These are phyloP conservation scores for Agaricus sinodeliciosus DNA, from an alignment of 768 basidiomycete species.

Conservation along the genomic window DNA sequence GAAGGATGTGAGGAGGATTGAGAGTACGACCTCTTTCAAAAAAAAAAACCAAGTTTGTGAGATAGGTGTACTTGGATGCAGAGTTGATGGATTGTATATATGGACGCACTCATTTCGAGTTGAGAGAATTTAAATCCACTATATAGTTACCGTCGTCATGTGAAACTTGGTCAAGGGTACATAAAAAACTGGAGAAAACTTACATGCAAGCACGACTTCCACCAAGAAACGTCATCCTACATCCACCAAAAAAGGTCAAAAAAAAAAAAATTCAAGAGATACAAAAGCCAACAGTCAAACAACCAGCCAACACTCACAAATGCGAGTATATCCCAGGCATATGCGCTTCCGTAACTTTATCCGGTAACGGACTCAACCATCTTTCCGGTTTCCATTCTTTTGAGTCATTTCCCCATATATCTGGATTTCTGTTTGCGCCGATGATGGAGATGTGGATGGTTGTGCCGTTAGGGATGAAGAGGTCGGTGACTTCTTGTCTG, in stretches of 20 bases:
- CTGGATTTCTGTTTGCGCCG: constrained; percentile 26
- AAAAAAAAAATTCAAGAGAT: too few relatives aligned
- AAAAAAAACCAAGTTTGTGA: not conserved
- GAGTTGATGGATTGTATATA: not conserved
- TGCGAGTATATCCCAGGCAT: constrained; percentile 17
- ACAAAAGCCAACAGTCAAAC: too few relatives aligned
- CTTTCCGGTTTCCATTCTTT: constrained; percentile 37
- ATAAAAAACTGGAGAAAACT: too few relatives aligned
- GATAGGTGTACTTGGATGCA: too few relatives aligned
- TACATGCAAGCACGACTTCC: constrained; percentile 15
- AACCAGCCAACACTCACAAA: constrained; percentile 6
- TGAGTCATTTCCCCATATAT: constrained; percentile 35
- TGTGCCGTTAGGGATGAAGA: constrained; percentile 35
- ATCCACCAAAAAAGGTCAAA: too few relatives aligned
- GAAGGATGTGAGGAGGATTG: constrained; percentile 6
- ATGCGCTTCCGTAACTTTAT: constrained; percentile 15
- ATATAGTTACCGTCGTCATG: too few relatives aligned
- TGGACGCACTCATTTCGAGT: constrained; percentile 18
- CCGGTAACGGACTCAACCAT: constrained; percentile 32
- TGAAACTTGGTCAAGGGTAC: too few relatives aligned
- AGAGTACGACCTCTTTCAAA: constrained; percentile 11
- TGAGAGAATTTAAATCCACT: constrained; percentile 16
- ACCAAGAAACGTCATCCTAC: constrained; percentile 15
- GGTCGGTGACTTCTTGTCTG: constrained; percentile 26
- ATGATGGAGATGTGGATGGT: constrained; percentile 32